A percentile compares a stretch with the other conserved stretches of the same genome.
Evolutionary conservation across 768 basidiomycete genomes (phyloP).

Genomic region (Sarcomyxa edulis): DNA sequence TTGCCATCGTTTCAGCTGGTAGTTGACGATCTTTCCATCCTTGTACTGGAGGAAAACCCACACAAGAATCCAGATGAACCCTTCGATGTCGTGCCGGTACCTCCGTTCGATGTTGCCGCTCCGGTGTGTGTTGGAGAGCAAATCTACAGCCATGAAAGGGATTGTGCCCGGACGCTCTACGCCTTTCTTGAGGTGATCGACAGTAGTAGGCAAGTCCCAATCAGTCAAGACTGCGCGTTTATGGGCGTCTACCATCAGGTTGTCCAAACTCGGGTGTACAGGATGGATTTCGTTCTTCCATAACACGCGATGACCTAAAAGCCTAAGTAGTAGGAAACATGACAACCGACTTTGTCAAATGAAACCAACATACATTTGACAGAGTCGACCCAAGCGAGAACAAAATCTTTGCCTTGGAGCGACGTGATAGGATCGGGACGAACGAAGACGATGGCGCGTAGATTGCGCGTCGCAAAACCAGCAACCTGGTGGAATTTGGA

Average conservation of each 20-base stretch:
- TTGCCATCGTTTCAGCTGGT: no score
- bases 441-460: no score
- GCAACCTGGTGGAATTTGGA: background rate
- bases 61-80: slow-evolving; percentile 5
- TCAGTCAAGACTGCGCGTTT: slow-evolving; percentile 5
- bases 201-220: slow-evolving; percentile 3
- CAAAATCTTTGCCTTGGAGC: no score
- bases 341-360: no score
- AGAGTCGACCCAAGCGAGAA: no score
- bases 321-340: no score
- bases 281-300: slow-evolving; percentile 3
- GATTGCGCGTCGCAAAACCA: no score
- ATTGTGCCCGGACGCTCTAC: slow-evolving; percentile 20
- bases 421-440: no score
- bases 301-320: slow-evolving; percentile 4
- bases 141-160: slow-evolving; percentile 23
- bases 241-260: slow-evolving; percentile 7
- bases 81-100: slow-evolving; percentile 7
- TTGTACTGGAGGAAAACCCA: slow-evolving; percentile 3
- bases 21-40: no score
- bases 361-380: no score
- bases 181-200: background rate
- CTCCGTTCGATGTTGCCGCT: background rate
- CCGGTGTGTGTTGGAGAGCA: slow-evolving; percentile 10
- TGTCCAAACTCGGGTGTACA: slow-evolving; percentile 4